Evolutionary conservation across 1,284 basidiomycete genomes (phyloP).

Genomic region (Phylloboletellus chloephorus): DNA sequence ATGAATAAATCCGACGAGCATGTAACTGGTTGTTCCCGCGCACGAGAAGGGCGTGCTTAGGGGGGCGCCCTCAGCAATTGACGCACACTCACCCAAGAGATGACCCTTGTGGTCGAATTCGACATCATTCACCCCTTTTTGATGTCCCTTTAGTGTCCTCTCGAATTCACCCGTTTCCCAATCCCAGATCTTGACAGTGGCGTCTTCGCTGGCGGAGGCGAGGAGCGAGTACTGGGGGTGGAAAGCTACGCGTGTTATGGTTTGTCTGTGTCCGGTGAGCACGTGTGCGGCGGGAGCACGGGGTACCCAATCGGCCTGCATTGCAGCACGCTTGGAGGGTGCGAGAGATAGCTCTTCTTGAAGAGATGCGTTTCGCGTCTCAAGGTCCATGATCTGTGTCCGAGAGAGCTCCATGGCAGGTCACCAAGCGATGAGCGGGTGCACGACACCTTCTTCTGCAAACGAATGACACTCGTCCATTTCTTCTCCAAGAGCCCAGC

Average conservation of each 20-base stretch:
- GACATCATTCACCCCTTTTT: constrained; percentile 81
- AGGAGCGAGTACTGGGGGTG: constrained; percentile 83
- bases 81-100: constrained; percentile 58
- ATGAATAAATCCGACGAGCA: constrained; percentile 88
- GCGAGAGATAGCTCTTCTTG: constrained; percentile 73
- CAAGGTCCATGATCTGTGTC: constrained; percentile 81
- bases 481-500: constrained; percentile 89
- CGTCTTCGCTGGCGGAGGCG: constrained; percentile 83
- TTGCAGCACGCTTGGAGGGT: constrained; percentile 49
- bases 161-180: constrained; percentile 95
- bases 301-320: constrained; percentile 77
- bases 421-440: constrained; percentile 6
- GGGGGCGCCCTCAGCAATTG: background rate
- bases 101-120: constrained; percentile 86
- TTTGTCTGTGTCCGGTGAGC: constrained; percentile 76
- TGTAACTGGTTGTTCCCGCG: constrained; percentile 50
- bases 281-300: constrained; percentile 74
- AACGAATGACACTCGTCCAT: constrained; percentile 87
- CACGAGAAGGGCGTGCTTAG: constrained; percentile 6
- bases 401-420: constrained; percentile 13
- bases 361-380: constrained; percentile 69
- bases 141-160: constrained; percentile 87
- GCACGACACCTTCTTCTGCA: constrained; percentile 80
- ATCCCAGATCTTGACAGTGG: constrained; percentile 90
- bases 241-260: constrained; percentile 76